Base-by-base conservation (phyloP, 768 basidiomycete genomes). In the Panellus pusillus region DNA sequence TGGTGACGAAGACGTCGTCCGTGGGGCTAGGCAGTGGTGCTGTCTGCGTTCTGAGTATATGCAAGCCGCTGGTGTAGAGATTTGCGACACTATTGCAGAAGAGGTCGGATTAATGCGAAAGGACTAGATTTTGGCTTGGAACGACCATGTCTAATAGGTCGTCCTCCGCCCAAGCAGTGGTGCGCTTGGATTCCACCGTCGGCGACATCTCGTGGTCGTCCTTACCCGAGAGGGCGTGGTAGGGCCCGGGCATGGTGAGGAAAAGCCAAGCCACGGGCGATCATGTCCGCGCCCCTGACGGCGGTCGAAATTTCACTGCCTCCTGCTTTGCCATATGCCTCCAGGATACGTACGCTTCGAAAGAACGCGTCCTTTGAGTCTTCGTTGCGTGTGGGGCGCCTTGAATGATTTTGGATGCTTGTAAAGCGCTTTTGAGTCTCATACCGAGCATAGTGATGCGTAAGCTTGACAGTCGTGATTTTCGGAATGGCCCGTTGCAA, bases 131-230 rank as follows among this genome's bases (percentile, higher is more conserved):
- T n/a, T 20, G 15, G 27, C 14, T 35, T 20, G 37, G 1, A 17
- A 44, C 46, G 14, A 63, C 61, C 60, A 61, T 61, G 51, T 63
- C 56, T 31, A 61, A 57, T 12, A 63, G 49, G 19, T 48, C 50
- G 11, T 64, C 62, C 35, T 50, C 52, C 18, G 31, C 61, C 40
- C 38, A 48, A 6, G 41, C 52, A 29, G 44, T 54, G 5, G 53
- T 40, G 20, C 40, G 54, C 27, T 50, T 53, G n/a, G 41, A 6
- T 6, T 38, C 35, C 20, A 37, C 57, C 20, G 52, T 47, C 37
- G 54, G 29, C 20, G 52, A 12, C 57, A 61, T 50, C 39, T 58
- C 55, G 39, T 42, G 52, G 20, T 62, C 44, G 28, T 61, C 44
- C 47, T 48, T 50, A 6, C 35, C 40, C 12, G 57, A 61, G 46